These are phyloP conservation scores for Striga asiatica DNA, from an alignment of 257 asterid genomes.

Conservation along the genomic window DNA sequence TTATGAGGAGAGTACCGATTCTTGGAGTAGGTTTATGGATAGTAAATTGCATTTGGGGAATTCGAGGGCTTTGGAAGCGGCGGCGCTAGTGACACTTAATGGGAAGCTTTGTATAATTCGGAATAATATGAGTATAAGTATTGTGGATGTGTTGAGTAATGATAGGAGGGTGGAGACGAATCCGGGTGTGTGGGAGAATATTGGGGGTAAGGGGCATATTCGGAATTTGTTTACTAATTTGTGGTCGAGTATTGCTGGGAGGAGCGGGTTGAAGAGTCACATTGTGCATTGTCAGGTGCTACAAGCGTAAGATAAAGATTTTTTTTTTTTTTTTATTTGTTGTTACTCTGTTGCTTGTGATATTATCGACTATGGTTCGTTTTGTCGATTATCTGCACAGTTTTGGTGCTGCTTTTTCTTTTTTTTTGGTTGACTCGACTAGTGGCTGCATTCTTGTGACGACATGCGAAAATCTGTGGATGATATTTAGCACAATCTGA, in stretches of 20 bases:
- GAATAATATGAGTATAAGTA: conserved; percentile 52
- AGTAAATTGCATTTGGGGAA: conserved; percentile 50
- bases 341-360: background rate
- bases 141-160: conserved; percentile 37
- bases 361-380: background rate
- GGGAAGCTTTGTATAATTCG: conserved; percentile 57
- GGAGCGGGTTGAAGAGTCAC: conserved; percentile 57
- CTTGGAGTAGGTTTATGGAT: conserved; percentile 49
- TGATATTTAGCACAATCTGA: too few species aligned
- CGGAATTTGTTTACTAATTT: conserved; percentile 41
- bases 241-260: conserved; percentile 57
- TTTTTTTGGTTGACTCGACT: too few species aligned
- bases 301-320: conserved; percentile 28
- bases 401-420: too few species aligned
- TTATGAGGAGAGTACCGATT: conserved; percentile 34
- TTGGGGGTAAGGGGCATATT: conserved; percentile 33
- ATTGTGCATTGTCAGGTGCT: conserved; percentile 60
- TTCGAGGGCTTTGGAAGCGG: conserved; percentile 48
- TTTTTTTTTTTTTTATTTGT: background rate
- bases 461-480: too few species aligned
- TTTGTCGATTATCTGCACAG: conserved; percentile 3
- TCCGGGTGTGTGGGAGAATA: conserved; percentile 45
- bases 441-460: too few species aligned
- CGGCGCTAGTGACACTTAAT: conserved; percentile 45
- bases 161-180: conserved; percentile 34